phyloP scores from a whole-genome alignment of 2,329 filamentous ascomycete genomes.

The Clonostachys rhizophaga region DNA sequence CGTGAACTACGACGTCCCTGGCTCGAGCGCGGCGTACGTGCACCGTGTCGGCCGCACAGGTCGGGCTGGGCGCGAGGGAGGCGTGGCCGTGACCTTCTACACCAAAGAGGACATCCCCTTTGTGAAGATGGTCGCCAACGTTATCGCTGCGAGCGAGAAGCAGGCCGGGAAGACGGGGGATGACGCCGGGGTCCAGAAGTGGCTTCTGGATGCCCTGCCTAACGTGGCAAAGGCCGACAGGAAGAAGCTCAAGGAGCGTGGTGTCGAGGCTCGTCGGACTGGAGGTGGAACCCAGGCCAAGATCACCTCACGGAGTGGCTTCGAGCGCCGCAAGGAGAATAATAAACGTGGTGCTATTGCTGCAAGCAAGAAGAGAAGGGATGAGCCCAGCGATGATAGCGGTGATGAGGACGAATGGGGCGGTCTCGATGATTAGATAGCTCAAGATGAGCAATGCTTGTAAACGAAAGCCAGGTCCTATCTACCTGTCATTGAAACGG shows the following conservation, averaged over 20 bases:
- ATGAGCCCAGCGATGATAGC: slow-evolving; percentile 13
- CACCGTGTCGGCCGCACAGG: slow-evolving; percentile 92
- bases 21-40: slow-evolving; percentile 84
- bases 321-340: slow-evolving; percentile 64
- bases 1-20: slow-evolving; percentile 95
- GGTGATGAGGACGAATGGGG: slow-evolving; percentile 35
- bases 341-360: slow-evolving; percentile 60
- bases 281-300: slow-evolving; percentile 46
- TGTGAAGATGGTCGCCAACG: slow-evolving; percentile 87
- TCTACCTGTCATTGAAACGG: too few relatives aligned
- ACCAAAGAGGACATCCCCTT: slow-evolving; percentile 90
- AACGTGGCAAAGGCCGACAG: slow-evolving; percentile 79
- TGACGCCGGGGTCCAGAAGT: slow-evolving; percentile 66
- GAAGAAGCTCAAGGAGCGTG: slow-evolving; percentile 75
- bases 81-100: slow-evolving; percentile 89
- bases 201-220: slow-evolving; percentile 84
- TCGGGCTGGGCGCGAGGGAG: slow-evolving; percentile 79
- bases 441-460: too few relatives aligned
- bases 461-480: too few relatives aligned
- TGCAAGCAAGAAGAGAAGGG: slow-evolving; percentile 53
- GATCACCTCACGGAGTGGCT: slow-evolving; percentile 82
- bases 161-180: slow-evolving; percentile 51
- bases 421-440: slow-evolving; percentile 34
- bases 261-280: slow-evolving; percentile 65
- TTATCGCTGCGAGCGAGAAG: slow-evolving; percentile 80